Conservation (phyloP, 2,329 filamentous ascomycete genomes). For the Apiospora pterosperma region DNA sequence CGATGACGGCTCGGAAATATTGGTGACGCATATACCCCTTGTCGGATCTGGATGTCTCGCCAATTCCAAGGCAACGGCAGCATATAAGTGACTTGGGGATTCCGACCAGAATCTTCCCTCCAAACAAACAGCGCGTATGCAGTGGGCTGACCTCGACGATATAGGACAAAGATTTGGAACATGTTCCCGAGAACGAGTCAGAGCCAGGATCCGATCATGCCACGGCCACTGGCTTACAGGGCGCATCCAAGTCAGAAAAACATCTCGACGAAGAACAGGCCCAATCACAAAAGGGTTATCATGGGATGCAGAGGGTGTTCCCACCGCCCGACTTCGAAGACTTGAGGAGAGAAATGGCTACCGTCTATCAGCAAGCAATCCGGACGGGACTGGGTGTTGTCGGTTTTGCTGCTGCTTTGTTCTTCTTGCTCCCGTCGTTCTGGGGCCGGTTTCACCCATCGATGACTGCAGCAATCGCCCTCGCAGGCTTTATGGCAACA, state of each 20-base stretch:
- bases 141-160: not conserved
- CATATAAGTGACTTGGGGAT: too few species aligned
- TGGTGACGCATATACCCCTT: too few species aligned
- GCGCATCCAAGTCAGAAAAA: conserved; percentile 35
- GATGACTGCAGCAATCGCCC: conserved; percentile 17
- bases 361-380: conserved; percentile 31
- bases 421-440: conserved; percentile 21
- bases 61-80: too few species aligned
- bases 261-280: conserved; percentile 33
- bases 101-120: too few species aligned
- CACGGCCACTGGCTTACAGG: conserved; percentile 35
- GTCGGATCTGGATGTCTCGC: too few species aligned
- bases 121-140: not conserved
- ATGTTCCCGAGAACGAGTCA: conserved; percentile 31
- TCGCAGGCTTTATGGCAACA: conserved; percentile 23
- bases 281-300: conserved; percentile 33
- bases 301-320: conserved; percentile 41
- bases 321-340: conserved; percentile 46
- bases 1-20: too few species aligned
- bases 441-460: conserved; percentile 11
- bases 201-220: conserved; percentile 32
- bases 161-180: conserved; percentile 48
- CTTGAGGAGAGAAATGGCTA: conserved; percentile 30
- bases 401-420: conserved; percentile 22
- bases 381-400: conserved; percentile 32